Conservation (phyloP, 2,329 filamentous ascomycete genomes). For the Reticulascus tulasneorum region DNA sequence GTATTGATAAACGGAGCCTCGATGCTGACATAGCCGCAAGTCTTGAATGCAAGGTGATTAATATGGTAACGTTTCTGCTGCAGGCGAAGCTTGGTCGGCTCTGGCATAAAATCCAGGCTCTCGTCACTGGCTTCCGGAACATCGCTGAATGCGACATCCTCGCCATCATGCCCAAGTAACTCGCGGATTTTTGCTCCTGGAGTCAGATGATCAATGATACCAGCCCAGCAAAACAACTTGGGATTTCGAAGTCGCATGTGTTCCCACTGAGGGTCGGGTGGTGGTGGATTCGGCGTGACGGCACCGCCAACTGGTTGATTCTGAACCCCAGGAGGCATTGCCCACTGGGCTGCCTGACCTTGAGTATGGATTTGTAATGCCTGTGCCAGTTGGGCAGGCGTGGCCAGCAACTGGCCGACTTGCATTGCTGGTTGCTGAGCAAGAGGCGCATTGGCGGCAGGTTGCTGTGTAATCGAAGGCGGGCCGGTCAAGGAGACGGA, state of each 20-base stretch:
- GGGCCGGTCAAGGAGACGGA: conserved; percentile 61
- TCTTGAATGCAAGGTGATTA: conserved; percentile 47
- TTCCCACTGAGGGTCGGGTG: conserved; percentile 2
- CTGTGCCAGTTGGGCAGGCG: not conserved
- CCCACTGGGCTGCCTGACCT: not conserved
- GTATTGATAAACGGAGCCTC: conserved; percentile 30
- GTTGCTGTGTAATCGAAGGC: conserved; percentile 19
- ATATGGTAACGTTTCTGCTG: conserved; percentile 27
- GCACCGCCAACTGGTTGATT: not conserved
- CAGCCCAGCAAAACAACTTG: conserved; percentile 33
- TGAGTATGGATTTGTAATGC: not conserved
- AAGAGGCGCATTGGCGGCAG: not conserved
- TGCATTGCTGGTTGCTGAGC: conserved; percentile 16
- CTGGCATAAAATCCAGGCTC: conserved; percentile 18
- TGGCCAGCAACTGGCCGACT: not conserved
- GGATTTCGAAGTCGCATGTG: conserved; percentile 17
- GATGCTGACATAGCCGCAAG: conserved; percentile 57
- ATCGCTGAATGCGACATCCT: not conserved
- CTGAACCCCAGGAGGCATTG: not conserved
- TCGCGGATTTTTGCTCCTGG: conserved; percentile 29
- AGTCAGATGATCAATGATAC: conserved; percentile 38
- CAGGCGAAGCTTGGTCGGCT: conserved; percentile 12
- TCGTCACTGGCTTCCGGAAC: not conserved
- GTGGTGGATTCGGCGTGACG: no score
- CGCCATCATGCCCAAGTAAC: conserved; percentile 5